Conservation (phyloP, 768 basidiomycete genomes). For the Ramaria sp. region DNA sequence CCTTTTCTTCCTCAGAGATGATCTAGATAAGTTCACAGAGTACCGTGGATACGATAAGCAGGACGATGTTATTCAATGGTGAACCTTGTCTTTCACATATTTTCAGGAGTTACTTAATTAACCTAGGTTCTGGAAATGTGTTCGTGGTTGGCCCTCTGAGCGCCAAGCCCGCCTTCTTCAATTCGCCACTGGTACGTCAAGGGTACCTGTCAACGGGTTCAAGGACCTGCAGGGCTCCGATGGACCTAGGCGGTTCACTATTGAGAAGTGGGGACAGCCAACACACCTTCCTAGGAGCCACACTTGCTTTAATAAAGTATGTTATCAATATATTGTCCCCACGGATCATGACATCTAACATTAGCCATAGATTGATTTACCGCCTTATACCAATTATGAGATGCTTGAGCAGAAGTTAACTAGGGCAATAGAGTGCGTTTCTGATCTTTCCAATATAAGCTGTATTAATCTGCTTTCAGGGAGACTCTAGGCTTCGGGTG, state of each 20-base stretch:
- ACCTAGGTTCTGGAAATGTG: constrained; percentile 70
- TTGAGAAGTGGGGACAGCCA: constrained; percentile 90
- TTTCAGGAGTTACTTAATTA: too few relatives aligned
- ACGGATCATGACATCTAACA: background rate
- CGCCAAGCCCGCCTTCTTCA: constrained; percentile 79
- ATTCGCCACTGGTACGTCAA: constrained; percentile 81
- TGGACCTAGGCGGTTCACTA: constrained; percentile 86
- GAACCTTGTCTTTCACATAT: too few relatives aligned
- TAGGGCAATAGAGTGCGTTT: constrained; percentile 69
- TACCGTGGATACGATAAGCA: constrained; percentile 82
- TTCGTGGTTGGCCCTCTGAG: constrained; percentile 84
- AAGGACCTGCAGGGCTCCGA: constrained; percentile 92
- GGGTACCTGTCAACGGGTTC: constrained; percentile 86
- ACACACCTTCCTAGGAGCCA: constrained; percentile 81
- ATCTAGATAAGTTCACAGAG: constrained; percentile 92
- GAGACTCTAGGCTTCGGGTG: background rate
- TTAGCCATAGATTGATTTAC: constrained; percentile 53
- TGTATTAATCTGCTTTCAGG: background rate
- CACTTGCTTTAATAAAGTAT: constrained; percentile 74
- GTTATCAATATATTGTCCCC: constrained; percentile 15
- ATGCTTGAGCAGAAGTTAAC: constrained; percentile 78
- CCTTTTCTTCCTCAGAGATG: constrained; percentile 39
- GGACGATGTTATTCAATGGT: constrained; percentile 83
- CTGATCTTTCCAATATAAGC: background rate
- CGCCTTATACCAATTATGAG: constrained; percentile 82